These are phyloP conservation scores for Botryotinia globosa DNA, from an alignment of 2,329 filamentous ascomycete genomes.

Conservation along the genomic window DNA sequence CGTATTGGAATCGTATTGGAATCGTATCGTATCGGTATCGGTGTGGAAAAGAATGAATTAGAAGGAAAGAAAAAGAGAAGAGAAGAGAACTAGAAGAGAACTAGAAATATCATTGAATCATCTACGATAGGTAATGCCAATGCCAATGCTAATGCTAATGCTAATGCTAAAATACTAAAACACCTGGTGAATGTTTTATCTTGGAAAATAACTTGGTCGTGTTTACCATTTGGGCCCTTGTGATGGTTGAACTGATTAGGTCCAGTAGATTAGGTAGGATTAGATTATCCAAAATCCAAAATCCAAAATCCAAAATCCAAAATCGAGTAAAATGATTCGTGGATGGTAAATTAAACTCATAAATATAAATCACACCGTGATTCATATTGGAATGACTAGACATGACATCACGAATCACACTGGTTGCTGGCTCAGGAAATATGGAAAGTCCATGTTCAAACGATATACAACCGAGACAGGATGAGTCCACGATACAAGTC, in stretches of 20 bases:
- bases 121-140: neutral
- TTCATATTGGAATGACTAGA: neutral
- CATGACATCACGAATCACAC: constrained; percentile 2
- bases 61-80: neutral
- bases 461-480: neutral
- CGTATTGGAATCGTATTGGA: neutral
- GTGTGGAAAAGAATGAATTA: neutral
- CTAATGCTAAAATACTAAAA: neutral
- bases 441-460: neutral
- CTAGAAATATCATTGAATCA: neutral
- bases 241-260: neutral
- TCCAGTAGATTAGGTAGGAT: no score
- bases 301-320: neutral
- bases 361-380: neutral
- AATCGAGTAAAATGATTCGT: neutral
- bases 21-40: neutral
- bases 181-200: neutral
- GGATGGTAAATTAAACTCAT: neutral
- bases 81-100: neutral
- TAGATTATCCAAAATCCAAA: neutral
- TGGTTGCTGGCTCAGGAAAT: neutral
- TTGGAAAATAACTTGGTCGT: neutral
- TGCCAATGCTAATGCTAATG: neutral
- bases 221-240: neutral
- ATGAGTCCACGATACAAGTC: neutral